Evolutionary conservation across 345 rosid species (phyloP).

Genomic region (Diplotaxis tenuifolia): DNA sequence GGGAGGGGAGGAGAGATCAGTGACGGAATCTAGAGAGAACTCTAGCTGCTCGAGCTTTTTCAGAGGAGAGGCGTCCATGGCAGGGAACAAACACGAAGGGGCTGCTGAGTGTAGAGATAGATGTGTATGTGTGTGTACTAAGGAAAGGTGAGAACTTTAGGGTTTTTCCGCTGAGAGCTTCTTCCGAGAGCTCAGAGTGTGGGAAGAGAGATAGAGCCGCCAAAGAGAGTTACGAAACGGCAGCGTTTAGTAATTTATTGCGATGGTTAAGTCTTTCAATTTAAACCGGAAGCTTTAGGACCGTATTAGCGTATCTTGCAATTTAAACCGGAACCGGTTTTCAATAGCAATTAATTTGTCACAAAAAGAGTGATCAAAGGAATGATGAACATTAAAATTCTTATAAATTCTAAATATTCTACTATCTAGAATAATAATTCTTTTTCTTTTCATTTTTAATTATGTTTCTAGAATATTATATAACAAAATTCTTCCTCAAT

Average conservation of each 20-base stretch:
- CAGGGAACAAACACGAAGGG: background rate
- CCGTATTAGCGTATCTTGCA: background rate
- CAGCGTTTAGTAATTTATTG: slow-evolving; percentile 16
- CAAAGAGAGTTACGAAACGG: slow-evolving; percentile 19
- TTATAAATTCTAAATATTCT: no score
- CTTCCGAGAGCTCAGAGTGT: slow-evolving; percentile 6
- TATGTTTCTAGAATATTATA: no score
- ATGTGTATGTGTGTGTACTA: background rate
- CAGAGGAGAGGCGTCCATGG: slow-evolving; percentile 40
- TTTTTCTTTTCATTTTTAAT: no score
- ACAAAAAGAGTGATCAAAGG: no score
- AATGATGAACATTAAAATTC: no score
- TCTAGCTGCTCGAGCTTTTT: slow-evolving; percentile 49
- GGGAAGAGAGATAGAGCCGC: slow-evolving; percentile 29
- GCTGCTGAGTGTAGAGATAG: slow-evolving; percentile 2
- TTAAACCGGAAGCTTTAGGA: background rate
- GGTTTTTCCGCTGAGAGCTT: slow-evolving; percentile 34
- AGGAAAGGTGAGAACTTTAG: slow-evolving; percentile 34
- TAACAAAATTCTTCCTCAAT: no score
- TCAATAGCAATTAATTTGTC: no score
- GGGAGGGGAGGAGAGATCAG: slow-evolving; percentile 56
- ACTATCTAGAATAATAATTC: no score
- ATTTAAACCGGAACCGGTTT: background rate
- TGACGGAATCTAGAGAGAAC: slow-evolving; percentile 54
- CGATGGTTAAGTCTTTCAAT: background rate